Conservation (phyloP, 1,284 basidiomycete genomes). For the Sparassis latifolia region DNA sequence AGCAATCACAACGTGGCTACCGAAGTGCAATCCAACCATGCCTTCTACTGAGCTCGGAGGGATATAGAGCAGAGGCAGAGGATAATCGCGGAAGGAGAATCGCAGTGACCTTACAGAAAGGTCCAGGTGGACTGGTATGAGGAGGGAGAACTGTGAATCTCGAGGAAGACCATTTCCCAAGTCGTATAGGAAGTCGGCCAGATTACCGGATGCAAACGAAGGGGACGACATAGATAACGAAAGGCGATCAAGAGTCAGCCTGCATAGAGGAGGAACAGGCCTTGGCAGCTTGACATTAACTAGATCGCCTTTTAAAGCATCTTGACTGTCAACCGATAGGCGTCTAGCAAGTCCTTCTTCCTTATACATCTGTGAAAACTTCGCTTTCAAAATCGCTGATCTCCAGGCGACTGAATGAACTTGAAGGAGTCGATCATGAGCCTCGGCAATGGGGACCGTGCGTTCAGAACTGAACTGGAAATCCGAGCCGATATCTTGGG, state of each 20-base stretch:
- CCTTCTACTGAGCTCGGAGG: constrained; percentile 36
- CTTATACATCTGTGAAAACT: constrained; percentile 10
- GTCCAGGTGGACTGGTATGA: constrained; percentile 79
- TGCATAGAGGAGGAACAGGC: constrained; percentile 68
- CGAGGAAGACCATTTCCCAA: constrained; percentile 68
- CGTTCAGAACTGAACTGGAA: constrained; percentile 59
- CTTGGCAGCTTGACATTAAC: constrained; percentile 29
- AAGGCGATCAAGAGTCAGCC: constrained; percentile 61
- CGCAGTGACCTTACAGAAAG: constrained; percentile 63
- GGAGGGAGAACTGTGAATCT: constrained; percentile 71
- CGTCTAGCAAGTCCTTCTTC: constrained; percentile 12
- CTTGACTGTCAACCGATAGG: constrained; percentile 8
- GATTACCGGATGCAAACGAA: constrained; percentile 48
- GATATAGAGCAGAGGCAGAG: constrained; percentile 62
- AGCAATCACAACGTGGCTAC: constrained; percentile 80
- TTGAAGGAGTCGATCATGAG: constrained; percentile 64
- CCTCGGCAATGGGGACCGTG: constrained; percentile 67
- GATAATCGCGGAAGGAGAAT: constrained; percentile 77
- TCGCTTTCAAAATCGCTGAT: constrained; percentile 16
- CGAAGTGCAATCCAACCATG: constrained; percentile 55
- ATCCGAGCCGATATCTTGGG: constrained; percentile 19
- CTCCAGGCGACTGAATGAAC: constrained; percentile 81
- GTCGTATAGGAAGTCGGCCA: constrained; percentile 67
- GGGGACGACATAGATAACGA: constrained; percentile 57
- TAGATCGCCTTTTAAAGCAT: constrained; percentile 20